Percentiles rank a stretch among this genome's conserved stretches.
Conservation (phyloP, 768 basidiomycete species). For the Agrocybe chaxingu region DNA sequence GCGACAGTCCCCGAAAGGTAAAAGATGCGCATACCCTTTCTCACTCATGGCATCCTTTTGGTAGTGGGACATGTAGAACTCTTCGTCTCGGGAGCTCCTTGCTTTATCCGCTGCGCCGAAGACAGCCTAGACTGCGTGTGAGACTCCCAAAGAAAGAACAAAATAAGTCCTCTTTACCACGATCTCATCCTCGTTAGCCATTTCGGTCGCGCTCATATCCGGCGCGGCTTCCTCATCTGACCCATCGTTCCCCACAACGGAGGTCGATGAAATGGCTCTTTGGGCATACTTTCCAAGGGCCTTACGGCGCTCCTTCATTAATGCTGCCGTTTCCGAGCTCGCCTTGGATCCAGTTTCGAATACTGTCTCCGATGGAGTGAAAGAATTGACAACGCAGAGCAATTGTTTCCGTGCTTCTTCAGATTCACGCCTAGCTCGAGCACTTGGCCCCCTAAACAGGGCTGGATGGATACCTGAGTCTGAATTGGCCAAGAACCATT, state of each 20-base stretch:
- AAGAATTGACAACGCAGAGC: constrained; percentile 73
- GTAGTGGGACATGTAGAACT: constrained; percentile 91
- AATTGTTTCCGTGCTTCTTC: constrained; percentile 63
- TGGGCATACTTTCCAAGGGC: constrained; percentile 65
- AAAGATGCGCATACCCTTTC: constrained; percentile 64
- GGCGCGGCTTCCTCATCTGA: constrained; percentile 32
- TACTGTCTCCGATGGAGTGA: constrained; percentile 85
- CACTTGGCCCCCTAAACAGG: constrained; percentile 39
- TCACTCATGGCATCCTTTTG: constrained; percentile 86
- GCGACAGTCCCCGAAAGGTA: neutral
- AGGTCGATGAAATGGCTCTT: constrained; percentile 37
- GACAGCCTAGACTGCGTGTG: constrained; percentile 45
- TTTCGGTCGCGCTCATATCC: constrained; percentile 39
- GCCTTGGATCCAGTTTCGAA: constrained; percentile 85
- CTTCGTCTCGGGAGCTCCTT: constrained; percentile 66
- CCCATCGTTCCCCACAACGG: constrained; percentile 30
- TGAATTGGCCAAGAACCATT: constrained; percentile 68
- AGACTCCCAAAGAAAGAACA: neutral
- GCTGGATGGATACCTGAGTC: constrained; percentile 74
- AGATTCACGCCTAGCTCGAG: constrained; percentile 31
- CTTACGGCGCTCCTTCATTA: constrained; percentile 89
- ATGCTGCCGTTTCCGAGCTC: constrained; percentile 51
- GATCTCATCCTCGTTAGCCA: constrained; percentile 80
- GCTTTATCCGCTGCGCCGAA: constrained; percentile 56
- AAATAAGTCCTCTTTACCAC: constrained; percentile 40